These are phyloP conservation scores for Coemansia sp. DNA, from an alignment of 192 early-diverging fungal species.

Conservation along the genomic window DNA sequence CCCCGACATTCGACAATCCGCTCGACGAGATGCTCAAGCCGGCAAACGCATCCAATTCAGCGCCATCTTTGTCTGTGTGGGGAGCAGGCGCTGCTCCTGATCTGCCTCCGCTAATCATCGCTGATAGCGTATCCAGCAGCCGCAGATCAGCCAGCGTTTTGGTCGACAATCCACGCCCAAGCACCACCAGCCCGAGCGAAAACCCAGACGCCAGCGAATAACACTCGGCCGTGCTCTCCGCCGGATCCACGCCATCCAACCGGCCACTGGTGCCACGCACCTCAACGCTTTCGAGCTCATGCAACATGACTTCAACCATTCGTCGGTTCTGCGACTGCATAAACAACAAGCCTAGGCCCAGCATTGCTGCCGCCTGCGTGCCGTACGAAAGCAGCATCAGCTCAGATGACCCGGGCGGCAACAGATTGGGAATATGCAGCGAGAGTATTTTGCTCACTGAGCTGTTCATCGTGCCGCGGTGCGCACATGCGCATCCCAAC, in stretches of 20 bases:
- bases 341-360: conserved; percentile 79
- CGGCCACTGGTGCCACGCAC: conserved; percentile 4
- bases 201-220: conserved; percentile 81
- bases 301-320: conserved; percentile 73
- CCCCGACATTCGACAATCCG: conserved; percentile 39
- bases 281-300: conserved; percentile 51
- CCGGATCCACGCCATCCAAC: conserved; percentile 30
- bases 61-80: background rate
- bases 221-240: conserved; percentile 60
- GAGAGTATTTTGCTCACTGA: conserved; percentile 68
- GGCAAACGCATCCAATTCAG: conserved; percentile 13
- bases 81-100: background rate
- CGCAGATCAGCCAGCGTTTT: conserved; percentile 58
- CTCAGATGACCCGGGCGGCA: conserved; percentile 60
- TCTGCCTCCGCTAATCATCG: conserved; percentile 24
- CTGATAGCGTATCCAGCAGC: conserved; percentile 60
- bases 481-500: conserved; percentile 71
- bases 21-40: conserved; percentile 8
- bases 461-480: conserved; percentile 64
- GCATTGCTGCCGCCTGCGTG: conserved; percentile 66
- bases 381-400: conserved; percentile 62
- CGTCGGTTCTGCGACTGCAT: conserved; percentile 66
- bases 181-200: conserved; percentile 76
- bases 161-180: conserved; percentile 62
- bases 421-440: conserved; percentile 73